Evolutionary conservation across 2,329 filamentous ascomycete species (phyloP), one percentile per base, ranked within the genome.

Genomic region (Aureobasidium namibiae): DNA sequence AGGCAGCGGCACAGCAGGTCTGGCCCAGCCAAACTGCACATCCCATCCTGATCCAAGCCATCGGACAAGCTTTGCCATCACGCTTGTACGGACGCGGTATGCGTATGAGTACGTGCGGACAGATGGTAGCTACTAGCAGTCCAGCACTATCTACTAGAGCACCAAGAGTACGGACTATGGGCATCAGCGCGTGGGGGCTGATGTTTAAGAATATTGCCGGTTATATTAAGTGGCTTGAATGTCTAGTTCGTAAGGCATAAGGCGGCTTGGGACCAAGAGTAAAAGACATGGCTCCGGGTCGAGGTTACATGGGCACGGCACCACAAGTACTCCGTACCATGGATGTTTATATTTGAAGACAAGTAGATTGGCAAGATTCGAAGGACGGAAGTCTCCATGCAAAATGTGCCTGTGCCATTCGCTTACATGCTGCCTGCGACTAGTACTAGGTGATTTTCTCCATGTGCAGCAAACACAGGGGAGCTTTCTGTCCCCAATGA

Each of bases 181-280:
- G 26, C 29, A 21, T 23, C 49, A 53, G 36, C 52, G 26, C 18
- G 26, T 34, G 13, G 26, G 13, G 29, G 14, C 34, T 29, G 24
- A 44, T 16, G 18, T 29, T 56, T 29, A 36, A 36, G 26, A 36
- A 39, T 56, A 34, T 56, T 56, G 52, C 52, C 52, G 52, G 39
- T n/a, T 26, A 56, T 16, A 56, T 56, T 34, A 42, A 56, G 52
- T 56, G 52, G 52, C 52, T 56, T 45, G 38, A 42, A 26, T 52
- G 34, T 52, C 48, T 21, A 54, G 36, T 54, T 26, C 50, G 38
- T 54, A 54, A 26, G 50, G 48, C 48, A 39, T 52, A 52, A 39
- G 48, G 48, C 48, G 48, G 33, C 36, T 16, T 54, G 36, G 26
- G 36, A 16, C 5, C 16, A 21, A 5, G n/a, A n/a, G 36, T 23